Evolutionary conservation across 441 rosid genomes (phyloP), one percentile per base, ranked within the genome.

Genomic region (Gossypium laxum): DNA sequence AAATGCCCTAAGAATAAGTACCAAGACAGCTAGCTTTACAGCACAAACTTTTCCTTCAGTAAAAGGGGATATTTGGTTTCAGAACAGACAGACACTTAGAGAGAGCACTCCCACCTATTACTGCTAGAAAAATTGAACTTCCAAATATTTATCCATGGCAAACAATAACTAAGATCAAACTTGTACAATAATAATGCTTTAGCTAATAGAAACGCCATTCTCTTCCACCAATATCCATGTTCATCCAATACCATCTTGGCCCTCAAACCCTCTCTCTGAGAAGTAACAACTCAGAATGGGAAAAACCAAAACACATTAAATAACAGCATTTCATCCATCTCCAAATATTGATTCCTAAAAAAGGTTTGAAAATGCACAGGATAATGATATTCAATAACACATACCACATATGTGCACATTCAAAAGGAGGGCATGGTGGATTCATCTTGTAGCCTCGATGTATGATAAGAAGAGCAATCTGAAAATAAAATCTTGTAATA

Each of bases 321-420:
- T 45, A 45, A 58, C 4, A 19, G 26, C 28, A 70, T 45, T 4
- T 59, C 66, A 57, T 59, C 51, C 41, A 51, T 48, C 47, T n/a
- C 54, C 21, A 70, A 14, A 70, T 38, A 22, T 57, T 4, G 7
- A 47, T 26, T 41, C 41, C 67, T 24, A 17, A 47, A 43, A 57
- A 17, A 10, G 15, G 26, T 28, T 48, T 67, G 43, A 51, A 67
- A 50, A 67, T 67, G 12, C 7, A 26, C 19, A 10, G 7, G 26
- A 26, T 15, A 50, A 28, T 28, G 34, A 51, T 1, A 28, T 28
- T 28, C 19, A 26, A 71, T 47, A 26, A 59, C 6, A 76, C 94
- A 72, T 82, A 95, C 98, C 99, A 95, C 93, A 91, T 95, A 78
- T 92, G 99, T 66, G 90, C 89, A 82, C 99, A 95, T 72, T 95